Percentiles rank a stretch among this genome's conserved stretches.
Conservation (phyloP, 805 yeast genomes). For the Naumovozyma dairenensis region DNA sequence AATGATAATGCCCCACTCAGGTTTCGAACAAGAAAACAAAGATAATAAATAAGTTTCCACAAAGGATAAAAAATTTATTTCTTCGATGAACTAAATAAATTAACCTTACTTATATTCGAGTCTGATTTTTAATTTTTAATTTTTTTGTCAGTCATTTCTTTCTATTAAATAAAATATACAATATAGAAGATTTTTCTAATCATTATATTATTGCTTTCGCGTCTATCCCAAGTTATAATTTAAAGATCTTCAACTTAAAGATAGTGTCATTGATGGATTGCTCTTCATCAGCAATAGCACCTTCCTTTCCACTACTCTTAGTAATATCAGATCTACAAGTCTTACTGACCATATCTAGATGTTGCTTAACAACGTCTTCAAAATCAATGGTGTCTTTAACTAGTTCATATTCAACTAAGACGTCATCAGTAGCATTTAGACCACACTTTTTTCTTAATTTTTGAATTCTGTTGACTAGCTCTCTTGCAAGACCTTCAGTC, state of each 20-base stretch:
- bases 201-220: too few species aligned
- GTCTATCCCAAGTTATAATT: constrained; percentile 32
- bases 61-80: too few species aligned
- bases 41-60: too few species aligned
- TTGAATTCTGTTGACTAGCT: constrained; percentile 92
- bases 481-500: constrained; percentile 94
- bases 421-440: constrained; percentile 90
- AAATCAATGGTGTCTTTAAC: constrained; percentile 54
- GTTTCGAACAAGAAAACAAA: too few species aligned
- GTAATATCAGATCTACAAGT: constrained; percentile 53
- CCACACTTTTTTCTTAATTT: constrained; percentile 95
- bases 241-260: constrained; percentile 69
- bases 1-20: too few species aligned
- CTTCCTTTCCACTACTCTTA: constrained; percentile 34
- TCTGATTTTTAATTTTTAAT: too few species aligned
- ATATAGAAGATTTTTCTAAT: too few species aligned
- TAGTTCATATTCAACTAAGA: constrained; percentile 70
- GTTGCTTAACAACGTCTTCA: constrained; percentile 48
- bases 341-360: constrained; percentile 63
- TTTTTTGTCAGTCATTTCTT: too few species aligned
- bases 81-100: too few species aligned
- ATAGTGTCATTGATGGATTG: constrained; percentile 72
- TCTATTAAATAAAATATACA: too few species aligned
- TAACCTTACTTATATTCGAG: too few species aligned
- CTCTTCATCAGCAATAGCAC: constrained; percentile 77